Conservation (phyloP, 768 basidiomycete genomes). For the Naganishia vishniacii region DNA sequence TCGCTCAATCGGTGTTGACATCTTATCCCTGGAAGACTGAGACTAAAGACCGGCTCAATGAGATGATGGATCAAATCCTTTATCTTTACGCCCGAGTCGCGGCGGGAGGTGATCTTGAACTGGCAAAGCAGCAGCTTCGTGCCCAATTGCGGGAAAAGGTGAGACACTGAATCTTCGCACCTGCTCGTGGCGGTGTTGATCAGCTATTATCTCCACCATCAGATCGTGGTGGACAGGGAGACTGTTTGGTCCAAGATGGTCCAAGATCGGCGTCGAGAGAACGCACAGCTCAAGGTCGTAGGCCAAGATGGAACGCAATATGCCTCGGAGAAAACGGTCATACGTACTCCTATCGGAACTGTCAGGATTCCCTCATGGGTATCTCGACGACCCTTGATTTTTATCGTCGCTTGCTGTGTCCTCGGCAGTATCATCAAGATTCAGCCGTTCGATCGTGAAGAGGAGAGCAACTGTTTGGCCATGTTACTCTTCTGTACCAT, state of each 20-base stretch:
- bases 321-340: slow-evolving; percentile 51
- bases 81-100: slow-evolving; percentile 80
- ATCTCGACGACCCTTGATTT: slow-evolving; percentile 60
- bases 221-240: slow-evolving; percentile 91
- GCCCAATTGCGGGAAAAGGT: slow-evolving; percentile 78
- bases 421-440: slow-evolving; percentile 63
- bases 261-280: slow-evolving; percentile 65
- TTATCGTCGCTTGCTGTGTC: slow-evolving; percentile 57
- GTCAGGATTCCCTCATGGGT: slow-evolving; percentile 55
- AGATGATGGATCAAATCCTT: slow-evolving; percentile 58
- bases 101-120: slow-evolving; percentile 61
- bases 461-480: slow-evolving; percentile 85
- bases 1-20: slow-evolving; percentile 64
- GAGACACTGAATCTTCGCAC: too few species aligned
- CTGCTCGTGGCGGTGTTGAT: too few species aligned
- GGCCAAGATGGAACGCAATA: slow-evolving; percentile 48
- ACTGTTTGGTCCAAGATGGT: slow-evolving; percentile 72
- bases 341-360: slow-evolving; percentile 64
- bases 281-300: slow-evolving; percentile 44
- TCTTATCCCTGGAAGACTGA: slow-evolving; percentile 63
- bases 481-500: slow-evolving; percentile 83
- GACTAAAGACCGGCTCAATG: slow-evolving; percentile 62
- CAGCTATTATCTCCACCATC: not conserved
- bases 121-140: slow-evolving; percentile 74
- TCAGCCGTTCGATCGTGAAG: slow-evolving; percentile 57